phyloP scores from a whole-genome alignment of 805 yeast species.

The Sungouiozyma intestinalis region DNA sequence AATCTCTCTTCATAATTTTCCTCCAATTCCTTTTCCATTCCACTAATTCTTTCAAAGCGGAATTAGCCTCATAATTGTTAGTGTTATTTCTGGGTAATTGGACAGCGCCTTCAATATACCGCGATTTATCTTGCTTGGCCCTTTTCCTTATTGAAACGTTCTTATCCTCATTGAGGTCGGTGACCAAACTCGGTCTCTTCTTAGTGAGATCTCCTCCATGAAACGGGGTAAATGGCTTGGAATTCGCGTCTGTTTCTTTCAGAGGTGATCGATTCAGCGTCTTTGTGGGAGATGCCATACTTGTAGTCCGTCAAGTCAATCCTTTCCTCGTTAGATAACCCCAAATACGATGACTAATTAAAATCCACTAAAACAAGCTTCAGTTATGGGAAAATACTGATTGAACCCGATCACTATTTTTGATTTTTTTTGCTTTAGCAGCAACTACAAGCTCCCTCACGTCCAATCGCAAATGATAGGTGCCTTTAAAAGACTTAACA shows the following conservation, averaged over 20 bases:
- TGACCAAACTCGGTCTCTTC: conserved; percentile 12
- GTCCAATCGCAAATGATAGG: not conserved
- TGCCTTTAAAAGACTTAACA: not conserved
- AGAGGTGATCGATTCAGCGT: conserved; percentile 20
- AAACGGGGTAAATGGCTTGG: conserved; percentile 5
- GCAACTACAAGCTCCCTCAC: not conserved
- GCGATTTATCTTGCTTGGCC: conserved; percentile 17
- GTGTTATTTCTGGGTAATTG: conserved; percentile 11
- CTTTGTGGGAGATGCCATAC: conserved; percentile 12
- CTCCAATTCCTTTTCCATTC: conserved; percentile 62
- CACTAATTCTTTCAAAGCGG: conserved; percentile 30
- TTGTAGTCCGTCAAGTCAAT: not conserved
- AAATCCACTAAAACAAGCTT: not conserved
- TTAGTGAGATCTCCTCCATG: conserved; percentile 5
- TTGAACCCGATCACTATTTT: no score
- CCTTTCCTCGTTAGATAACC: not conserved
- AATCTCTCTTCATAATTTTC: conserved; percentile 42
- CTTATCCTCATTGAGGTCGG: conserved; percentile 5
- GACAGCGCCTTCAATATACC: conserved; percentile 31
- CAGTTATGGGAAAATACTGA: not conserved
- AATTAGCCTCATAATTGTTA: conserved; percentile 3
- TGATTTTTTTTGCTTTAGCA: no score
- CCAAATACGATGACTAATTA: not conserved
- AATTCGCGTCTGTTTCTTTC: conserved; percentile 26
- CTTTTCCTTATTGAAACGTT: conserved; percentile 10